Evolutionary conservation across 129 eudicot genomes (phyloP).

Genomic region (Cynara cardunculus): DNA sequence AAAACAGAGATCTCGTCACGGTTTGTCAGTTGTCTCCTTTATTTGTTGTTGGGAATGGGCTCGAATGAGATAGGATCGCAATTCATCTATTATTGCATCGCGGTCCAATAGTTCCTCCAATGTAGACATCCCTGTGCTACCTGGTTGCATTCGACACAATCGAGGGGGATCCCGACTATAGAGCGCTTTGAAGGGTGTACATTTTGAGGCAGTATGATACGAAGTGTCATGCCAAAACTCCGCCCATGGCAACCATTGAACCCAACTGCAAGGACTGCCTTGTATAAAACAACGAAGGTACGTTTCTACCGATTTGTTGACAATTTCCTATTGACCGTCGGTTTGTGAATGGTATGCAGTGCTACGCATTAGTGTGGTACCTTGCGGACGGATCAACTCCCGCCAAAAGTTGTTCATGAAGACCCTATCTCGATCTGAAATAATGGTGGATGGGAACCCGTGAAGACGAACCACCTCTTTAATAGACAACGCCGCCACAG

Average conservation of each 20-base stretch:
- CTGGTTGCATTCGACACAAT: background rate
- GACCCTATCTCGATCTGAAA: too few species aligned
- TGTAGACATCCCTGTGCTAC: background rate
- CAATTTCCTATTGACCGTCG: background rate
- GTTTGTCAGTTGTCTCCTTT: background rate
- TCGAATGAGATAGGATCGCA: background rate
- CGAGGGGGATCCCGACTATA: background rate
- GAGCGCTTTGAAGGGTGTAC: background rate
- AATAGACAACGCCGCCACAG: too few species aligned
- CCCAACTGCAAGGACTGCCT: background rate
- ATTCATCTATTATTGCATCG: background rate
- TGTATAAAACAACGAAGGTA: background rate
- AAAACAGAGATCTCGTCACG: background rate
- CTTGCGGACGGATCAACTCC: too few species aligned
- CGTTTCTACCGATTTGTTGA: background rate
- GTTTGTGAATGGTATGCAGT: too few species aligned
- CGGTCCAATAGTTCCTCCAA: background rate
- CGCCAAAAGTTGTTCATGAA: too few species aligned
- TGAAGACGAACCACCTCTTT: too few species aligned
- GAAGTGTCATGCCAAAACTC: slow-evolving; percentile 7
- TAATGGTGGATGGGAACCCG: too few species aligned
- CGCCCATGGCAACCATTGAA: slow-evolving; percentile 2
- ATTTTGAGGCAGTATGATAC: background rate
- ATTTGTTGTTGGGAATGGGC: slow-evolving; percentile 4
- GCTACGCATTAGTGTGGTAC: too few species aligned